Evolutionary conservation across 768 basidiomycete genomes (phyloP).

Genomic region (Trichaptum fuscoviolaceum): DNA sequence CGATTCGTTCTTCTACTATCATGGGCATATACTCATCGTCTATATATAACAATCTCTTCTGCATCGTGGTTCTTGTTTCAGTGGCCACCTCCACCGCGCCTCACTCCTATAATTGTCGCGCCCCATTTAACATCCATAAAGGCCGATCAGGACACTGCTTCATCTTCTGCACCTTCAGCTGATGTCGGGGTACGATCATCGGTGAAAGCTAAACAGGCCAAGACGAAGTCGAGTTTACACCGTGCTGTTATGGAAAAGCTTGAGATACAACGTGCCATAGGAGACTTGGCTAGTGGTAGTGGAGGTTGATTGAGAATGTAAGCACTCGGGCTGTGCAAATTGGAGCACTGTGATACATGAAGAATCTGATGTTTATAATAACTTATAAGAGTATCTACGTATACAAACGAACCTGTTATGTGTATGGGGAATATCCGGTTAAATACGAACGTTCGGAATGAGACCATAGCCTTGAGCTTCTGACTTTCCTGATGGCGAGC

Average conservation of each 20-base stretch:
- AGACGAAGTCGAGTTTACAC: conserved; percentile 59
- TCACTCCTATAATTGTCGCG: conserved; percentile 75
- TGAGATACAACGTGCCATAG: conserved; percentile 69
- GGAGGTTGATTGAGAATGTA: neutral
- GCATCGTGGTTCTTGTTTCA: conserved; percentile 22
- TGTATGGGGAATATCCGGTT: too few relatives aligned
- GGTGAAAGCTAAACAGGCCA: conserved; percentile 24
- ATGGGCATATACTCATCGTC: neutral
- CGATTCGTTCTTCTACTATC: conserved; percentile 3
- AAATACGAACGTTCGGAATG: too few relatives aligned
- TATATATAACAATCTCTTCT: neutral
- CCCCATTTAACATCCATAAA: conserved; percentile 44
- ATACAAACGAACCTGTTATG: too few relatives aligned
- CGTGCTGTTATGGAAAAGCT: conserved; percentile 69
- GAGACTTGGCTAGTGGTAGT: conserved; percentile 32
- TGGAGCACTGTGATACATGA: neutral
- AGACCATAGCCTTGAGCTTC: too few relatives aligned
- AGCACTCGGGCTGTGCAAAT: neutral
- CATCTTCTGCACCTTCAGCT: conserved; percentile 10
- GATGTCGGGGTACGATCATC: conserved; percentile 10
- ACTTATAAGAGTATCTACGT: too few relatives aligned
- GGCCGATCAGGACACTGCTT: conserved; percentile 7
- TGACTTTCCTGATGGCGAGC: too few relatives aligned
- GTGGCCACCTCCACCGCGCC: conserved; percentile 83
- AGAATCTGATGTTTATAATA: neutral